Percentiles rank a stretch among this genome's conserved stretches.
Conservation (phyloP, 2,329 filamentous ascomycete species). For the Botryotinia globosa region DNA sequence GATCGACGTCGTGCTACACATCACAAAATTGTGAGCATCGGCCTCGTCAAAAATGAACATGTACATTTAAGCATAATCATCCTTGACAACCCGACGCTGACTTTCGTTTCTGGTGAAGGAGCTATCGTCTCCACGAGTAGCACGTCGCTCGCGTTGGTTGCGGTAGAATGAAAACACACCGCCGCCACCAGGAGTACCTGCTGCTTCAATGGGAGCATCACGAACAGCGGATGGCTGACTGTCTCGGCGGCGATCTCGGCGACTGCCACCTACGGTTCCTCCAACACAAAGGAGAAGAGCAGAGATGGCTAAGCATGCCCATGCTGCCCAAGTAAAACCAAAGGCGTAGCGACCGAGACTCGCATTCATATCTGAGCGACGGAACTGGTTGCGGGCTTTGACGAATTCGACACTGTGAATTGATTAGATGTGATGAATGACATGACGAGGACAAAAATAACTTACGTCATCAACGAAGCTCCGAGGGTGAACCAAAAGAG, state of each 20-base stretch:
- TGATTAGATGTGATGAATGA: not conserved
- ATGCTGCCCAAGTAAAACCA: conserved; percentile 74
- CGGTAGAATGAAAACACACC: conserved; percentile 11
- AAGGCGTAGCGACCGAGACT: conserved; percentile 66
- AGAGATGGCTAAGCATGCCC: conserved; percentile 63
- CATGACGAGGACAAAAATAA: conserved; percentile 5
- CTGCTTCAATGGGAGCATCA: not conserved
- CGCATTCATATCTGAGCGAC: conserved; percentile 52
- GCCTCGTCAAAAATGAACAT: not conserved
- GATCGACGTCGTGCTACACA: not conserved
- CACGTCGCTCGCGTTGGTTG: conserved; percentile 11
- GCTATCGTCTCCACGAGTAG: not conserved
- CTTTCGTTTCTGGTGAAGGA: conserved; percentile 14
- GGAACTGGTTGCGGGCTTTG: conserved; percentile 66
- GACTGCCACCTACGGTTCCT: conserved; percentile 36
- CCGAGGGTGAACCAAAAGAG: conserved; percentile 68
- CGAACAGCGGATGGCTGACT: not conserved
- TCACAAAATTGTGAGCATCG: not conserved
- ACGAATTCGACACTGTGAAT: conserved; percentile 58
- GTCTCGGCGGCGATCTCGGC: not conserved
- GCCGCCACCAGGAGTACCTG: not conserved
- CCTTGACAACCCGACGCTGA: conserved; percentile 11
- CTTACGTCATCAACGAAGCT: conserved; percentile 74
- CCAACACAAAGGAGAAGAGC: conserved; percentile 66
- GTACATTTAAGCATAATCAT: conserved; percentile 18